Evolutionary conservation across 2,329 filamentous ascomycete genomes (phyloP).

Genomic region (Xylariomycetidae sp.): DNA sequence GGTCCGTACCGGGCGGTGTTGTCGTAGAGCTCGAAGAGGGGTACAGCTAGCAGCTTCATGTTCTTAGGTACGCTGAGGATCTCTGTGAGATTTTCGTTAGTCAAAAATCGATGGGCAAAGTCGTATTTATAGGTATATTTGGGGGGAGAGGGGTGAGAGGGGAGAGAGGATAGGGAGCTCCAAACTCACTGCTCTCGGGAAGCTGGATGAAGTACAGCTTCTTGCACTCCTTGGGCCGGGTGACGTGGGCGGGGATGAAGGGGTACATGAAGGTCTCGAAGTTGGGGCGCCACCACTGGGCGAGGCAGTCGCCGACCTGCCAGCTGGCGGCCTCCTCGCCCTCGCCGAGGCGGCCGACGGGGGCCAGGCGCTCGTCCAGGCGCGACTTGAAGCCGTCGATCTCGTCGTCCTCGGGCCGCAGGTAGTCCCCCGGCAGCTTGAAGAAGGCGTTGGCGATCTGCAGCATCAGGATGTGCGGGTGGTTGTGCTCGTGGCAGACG

Average conservation of each 20-base stretch:
- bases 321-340: conserved; percentile 82
- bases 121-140: no score
- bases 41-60: conserved; percentile 97
- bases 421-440: conserved; percentile 95
- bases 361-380: conserved; percentile 88
- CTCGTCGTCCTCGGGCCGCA: conserved; percentile 85
- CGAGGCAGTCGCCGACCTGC: conserved; percentile 90
- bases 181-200: conserved; percentile 75
- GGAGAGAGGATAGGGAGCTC: not conserved
- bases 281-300: conserved; percentile 98
- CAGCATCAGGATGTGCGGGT: conserved; percentile 97
- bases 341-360: conserved; percentile 80
- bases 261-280: conserved; percentile 99
- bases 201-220: conserved; percentile 97
- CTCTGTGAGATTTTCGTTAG: conserved; percentile 49
- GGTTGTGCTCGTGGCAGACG: conserved; percentile 98
- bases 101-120: no score
- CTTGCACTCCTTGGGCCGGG: conserved; percentile 96
- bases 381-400: conserved; percentile 90
- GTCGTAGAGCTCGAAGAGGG: conserved; percentile 96
- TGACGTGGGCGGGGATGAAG: conserved; percentile 93
- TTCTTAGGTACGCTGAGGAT: conserved; percentile 97
- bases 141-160: not conserved
- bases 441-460: conserved; percentile 99
- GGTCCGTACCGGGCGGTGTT: conserved; percentile 94